phyloP scores from a whole-genome alignment of 257 asterid genomes.

The Leptodermis oblonga region DNA sequence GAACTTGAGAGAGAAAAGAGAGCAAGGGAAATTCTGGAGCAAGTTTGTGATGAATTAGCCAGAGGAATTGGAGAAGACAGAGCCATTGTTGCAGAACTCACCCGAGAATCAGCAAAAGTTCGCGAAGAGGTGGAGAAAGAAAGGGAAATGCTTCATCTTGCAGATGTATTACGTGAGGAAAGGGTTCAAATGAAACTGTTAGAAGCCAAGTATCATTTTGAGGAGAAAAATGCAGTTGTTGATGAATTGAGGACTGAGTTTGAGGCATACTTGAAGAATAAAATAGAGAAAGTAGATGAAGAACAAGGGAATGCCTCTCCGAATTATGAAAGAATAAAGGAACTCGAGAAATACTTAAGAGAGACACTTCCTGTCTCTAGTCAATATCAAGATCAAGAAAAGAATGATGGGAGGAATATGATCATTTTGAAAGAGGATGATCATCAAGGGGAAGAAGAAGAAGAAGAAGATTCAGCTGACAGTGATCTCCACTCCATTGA shows the following conservation, averaged over 20 bases:
- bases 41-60: slow-evolving; percentile 85
- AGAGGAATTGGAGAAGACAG: slow-evolving; percentile 80
- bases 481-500: slow-evolving; percentile 38
- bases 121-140: slow-evolving; percentile 82
- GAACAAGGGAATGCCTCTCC: slow-evolving; percentile 60
- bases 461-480: slow-evolving; percentile 23
- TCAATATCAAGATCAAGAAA: slow-evolving; percentile 31
- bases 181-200: slow-evolving; percentile 93
- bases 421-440: slow-evolving; percentile 20
- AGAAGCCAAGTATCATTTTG: slow-evolving; percentile 88
- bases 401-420: slow-evolving; percentile 20
- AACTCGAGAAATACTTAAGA: slow-evolving; percentile 72
- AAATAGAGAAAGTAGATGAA: slow-evolving; percentile 30
- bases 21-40: slow-evolving; percentile 73
- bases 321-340: slow-evolving; percentile 61
- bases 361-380: slow-evolving; percentile 58
- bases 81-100: slow-evolving; percentile 78
- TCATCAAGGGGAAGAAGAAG: slow-evolving; percentile 15
- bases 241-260: slow-evolving; percentile 69
- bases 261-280: slow-evolving; percentile 60
- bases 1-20: slow-evolving; percentile 77
- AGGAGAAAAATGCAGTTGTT: slow-evolving; percentile 79
- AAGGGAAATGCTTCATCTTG: slow-evolving; percentile 94
- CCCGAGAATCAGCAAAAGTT: slow-evolving; percentile 58
- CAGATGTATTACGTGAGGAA: slow-evolving; percentile 89